phyloP scores from a whole-genome alignment of 2,329 filamentous ascomycete species.

The Aspergillus oerlinghausenensis region DNA sequence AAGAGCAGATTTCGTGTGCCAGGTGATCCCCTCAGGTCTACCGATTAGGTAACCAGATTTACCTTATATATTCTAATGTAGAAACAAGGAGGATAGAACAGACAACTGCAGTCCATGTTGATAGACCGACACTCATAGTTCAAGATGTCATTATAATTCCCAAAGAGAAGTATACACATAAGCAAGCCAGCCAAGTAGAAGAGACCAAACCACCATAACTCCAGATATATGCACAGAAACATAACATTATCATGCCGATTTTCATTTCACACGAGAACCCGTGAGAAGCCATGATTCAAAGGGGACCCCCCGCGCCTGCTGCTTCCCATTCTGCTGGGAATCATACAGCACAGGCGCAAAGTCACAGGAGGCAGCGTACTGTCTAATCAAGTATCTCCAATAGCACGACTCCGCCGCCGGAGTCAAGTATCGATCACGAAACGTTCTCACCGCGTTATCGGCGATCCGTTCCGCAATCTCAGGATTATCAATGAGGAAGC shows the following conservation, averaged over 20 bases:
- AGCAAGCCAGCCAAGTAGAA: background rate
- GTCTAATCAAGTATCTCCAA: constrained; percentile 46
- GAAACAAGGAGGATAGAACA: background rate
- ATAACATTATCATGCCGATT: background rate
- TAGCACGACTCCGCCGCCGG: constrained; percentile 54
- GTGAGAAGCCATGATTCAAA: constrained; percentile 41
- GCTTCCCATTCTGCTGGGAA: constrained; percentile 24
- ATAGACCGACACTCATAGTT: background rate
- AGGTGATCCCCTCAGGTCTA: background rate
- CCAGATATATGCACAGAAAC: background rate
- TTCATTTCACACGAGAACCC: background rate
- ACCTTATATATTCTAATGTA: background rate
- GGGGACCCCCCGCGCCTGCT: constrained; percentile 29
- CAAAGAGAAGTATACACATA: background rate
- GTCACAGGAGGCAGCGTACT: constrained; percentile 36
- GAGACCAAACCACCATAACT: constrained; percentile 1
- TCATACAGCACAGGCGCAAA: constrained; percentile 38
- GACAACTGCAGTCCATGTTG: background rate
- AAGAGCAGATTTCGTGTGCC: background rate
- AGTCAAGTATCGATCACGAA: constrained; percentile 51
- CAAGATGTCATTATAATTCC: background rate
- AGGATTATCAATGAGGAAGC: constrained; percentile 42
- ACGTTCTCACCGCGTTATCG: constrained; percentile 44
- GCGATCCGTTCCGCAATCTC: constrained; percentile 47
- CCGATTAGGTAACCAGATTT: background rate